phyloP scores from a whole-genome alignment of 768 basidiomycete species.

The Clavaria fumosa region DNA sequence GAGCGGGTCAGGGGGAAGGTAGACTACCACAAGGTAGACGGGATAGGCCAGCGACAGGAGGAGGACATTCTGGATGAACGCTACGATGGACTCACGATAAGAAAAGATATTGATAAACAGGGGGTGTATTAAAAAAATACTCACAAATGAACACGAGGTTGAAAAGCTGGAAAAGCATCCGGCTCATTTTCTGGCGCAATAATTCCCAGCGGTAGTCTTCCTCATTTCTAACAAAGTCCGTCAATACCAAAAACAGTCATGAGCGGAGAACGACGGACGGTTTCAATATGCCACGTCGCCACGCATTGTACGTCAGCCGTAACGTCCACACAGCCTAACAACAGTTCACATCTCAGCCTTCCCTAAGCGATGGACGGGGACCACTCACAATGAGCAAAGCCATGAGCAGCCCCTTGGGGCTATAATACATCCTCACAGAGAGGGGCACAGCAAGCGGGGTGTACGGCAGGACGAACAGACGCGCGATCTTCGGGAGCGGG shows the following conservation, averaged over 20 bases:
- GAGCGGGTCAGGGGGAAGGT: conserved; percentile 37
- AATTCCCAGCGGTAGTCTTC: conserved; percentile 91
- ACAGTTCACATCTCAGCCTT: conserved; percentile 13
- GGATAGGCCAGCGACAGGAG: conserved; percentile 60
- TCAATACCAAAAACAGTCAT: background rate
- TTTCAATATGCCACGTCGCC: conserved; percentile 66
- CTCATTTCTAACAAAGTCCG: conserved; percentile 34
- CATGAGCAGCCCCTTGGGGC: conserved; percentile 65
- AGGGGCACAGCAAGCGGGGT: conserved; percentile 34
- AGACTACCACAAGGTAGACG: conserved; percentile 34
- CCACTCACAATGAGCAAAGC: conserved; percentile 40
- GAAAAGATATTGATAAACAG: background rate
- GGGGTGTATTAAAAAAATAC: conserved; percentile 9
- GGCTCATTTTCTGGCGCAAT: conserved; percentile 38
- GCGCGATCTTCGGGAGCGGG: conserved; percentile 14
- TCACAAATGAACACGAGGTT: conserved; percentile 54
- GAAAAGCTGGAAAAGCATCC: conserved; percentile 29
- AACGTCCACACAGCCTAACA: conserved; percentile 7
- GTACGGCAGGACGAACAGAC: conserved; percentile 33
- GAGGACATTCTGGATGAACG: conserved; percentile 66
- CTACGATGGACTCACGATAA: conserved; percentile 18
- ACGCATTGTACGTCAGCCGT: conserved; percentile 66
- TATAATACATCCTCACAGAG: conserved; percentile 31
- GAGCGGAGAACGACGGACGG: conserved; percentile 28
- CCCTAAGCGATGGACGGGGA: conserved; percentile 8